Conservation (phyloP, 805 yeast species). For the Naumovozyma dairenensis region DNA sequence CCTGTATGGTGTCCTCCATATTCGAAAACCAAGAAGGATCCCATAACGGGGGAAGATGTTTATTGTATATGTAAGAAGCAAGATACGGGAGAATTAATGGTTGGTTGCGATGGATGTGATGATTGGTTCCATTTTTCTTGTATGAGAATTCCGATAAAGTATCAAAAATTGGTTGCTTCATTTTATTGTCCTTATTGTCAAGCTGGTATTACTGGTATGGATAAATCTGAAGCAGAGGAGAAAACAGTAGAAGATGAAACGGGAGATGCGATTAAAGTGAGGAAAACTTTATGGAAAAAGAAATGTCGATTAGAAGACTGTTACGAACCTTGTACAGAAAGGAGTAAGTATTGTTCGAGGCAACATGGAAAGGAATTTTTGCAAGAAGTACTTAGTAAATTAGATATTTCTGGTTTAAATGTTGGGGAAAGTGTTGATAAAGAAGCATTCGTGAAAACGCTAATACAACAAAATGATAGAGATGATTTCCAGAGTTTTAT, state of each 20-base stretch:
- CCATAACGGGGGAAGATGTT: slow-evolving; percentile 42
- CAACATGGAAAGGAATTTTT: slow-evolving; percentile 49
- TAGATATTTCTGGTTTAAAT: not conserved
- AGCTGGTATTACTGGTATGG: slow-evolving; percentile 33
- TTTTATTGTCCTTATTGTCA: slow-evolving; percentile 71
- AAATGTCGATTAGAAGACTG: slow-evolving; percentile 61
- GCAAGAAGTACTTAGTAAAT: slow-evolving; percentile 5
- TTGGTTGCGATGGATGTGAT: slow-evolving; percentile 91
- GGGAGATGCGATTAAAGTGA: slow-evolving; percentile 17
- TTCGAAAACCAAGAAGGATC: slow-evolving; percentile 14
- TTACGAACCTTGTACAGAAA: slow-evolving; percentile 23
- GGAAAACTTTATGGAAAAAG: slow-evolving; percentile 59
- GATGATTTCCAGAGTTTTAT: slow-evolving; percentile 10
- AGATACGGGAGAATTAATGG: slow-evolving; percentile 77
- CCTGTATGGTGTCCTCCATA: slow-evolving; percentile 29
- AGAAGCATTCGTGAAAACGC: slow-evolving; percentile 7
- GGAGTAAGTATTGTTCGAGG: slow-evolving; percentile 63
- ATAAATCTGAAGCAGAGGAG: slow-evolving; percentile 7
- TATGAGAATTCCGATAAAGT: slow-evolving; percentile 44
- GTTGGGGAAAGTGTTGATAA: slow-evolving; percentile 1
- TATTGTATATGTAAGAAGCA: slow-evolving; percentile 72
- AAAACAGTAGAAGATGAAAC: not conserved
- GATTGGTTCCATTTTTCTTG: slow-evolving; percentile 90
- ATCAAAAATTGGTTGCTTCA: slow-evolving; percentile 46
- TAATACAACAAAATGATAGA: slow-evolving; percentile 6